Base-by-base conservation (phyloP, 441 rosid species). In the Manihot esculenta region DNA sequence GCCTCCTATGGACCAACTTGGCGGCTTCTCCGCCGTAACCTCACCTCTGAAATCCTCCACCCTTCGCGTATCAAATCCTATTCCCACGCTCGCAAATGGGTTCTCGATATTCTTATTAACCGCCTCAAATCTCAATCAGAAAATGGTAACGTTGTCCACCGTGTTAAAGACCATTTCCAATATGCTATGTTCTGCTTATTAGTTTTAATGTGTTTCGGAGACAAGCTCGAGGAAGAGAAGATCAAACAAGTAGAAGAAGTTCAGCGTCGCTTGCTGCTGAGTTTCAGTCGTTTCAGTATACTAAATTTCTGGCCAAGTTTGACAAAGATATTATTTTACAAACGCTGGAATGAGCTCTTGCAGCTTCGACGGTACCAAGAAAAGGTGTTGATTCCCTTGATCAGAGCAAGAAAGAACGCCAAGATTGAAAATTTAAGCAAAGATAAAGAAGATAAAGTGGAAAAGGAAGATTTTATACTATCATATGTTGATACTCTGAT, bases 1-100 rank as follows among this genome's bases (percentile, higher is more conserved):
- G 69, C 74, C 33, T 38, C n/a, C 53, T 76, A 76, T 26, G 82
- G 79, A 58, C 74, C 79, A 47, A 79, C 61, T 8, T 79, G 82
- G 82, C 74, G 79, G 42, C 60, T 76, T 68, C 70, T 79, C 59
- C 79, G 82, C 57, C 75, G 82, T 10, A 79, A 79, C 74, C 73
- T 79, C 41, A 70, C 76, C 20, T 71, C 80, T 26, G 73, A 70
- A 58, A 69, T 79, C 70, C 77, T 76, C 63, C 62, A 70, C 45
- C 82, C 79, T 8, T 53, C 75, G 2, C 75, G 80, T 13, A 23
- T 73, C 17, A 70, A 55, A 49, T 69, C 83, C 10, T 80, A 54
- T 71, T 66, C 73, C 2, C 71, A 13, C 0, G 77, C 80, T 12
- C 75, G 82, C 38, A 55, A 53, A 27, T 76, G 79, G 79, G 79